Evolutionary conservation across 1,139 yeast species (phyloP).

Genomic region (Neolecta irregularis): DNA sequence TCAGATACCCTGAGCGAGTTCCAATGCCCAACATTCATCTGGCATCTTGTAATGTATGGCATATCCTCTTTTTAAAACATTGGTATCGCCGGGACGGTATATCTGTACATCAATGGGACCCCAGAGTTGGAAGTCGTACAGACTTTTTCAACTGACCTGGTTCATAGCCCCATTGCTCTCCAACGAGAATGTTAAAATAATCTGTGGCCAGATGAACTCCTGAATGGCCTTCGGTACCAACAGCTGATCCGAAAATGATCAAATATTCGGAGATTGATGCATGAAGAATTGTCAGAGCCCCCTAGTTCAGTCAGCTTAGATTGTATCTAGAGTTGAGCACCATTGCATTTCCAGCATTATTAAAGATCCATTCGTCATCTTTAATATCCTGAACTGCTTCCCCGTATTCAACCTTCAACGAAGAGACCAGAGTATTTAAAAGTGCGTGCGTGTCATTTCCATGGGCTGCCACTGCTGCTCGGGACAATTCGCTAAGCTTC

Average conservation of each 20-base stretch:
- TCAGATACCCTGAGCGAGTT: conserved; percentile 61
- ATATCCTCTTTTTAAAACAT: conserved; percentile 57
- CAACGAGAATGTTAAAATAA: conserved; percentile 76
- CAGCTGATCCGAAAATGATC: conserved; percentile 74
- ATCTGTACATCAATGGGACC: conserved; percentile 11
- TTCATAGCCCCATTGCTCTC: conserved; percentile 59
- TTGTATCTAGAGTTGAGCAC: conserved; percentile 5
- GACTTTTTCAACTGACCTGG: conserved; percentile 31
- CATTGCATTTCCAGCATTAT: conserved; percentile 98
- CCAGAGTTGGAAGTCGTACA: conserved; percentile 5
- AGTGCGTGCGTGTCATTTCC: conserved; percentile 47
- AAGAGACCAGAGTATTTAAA: conserved; percentile 45
- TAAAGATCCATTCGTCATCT: conserved; percentile 80
- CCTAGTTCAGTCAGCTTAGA: conserved; percentile 22
- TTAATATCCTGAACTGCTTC: conserved; percentile 52
- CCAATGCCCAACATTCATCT: conserved; percentile 59
- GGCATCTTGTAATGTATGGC: conserved; percentile 81
- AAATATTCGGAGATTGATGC: conserved; percentile 90
- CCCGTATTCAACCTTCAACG: conserved; percentile 49
- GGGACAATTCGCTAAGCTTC: conserved; percentile 27
- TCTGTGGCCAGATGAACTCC: conserved; percentile 95
- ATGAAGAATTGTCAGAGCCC: conserved; percentile 85
- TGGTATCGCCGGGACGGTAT: conserved; percentile 35
- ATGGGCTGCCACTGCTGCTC: conserved; percentile 35
- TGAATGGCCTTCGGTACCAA: conserved; percentile 90